Evolutionary conservation across 768 basidiomycete genomes (phyloP).

Genomic region (Crucibulum laeve): DNA sequence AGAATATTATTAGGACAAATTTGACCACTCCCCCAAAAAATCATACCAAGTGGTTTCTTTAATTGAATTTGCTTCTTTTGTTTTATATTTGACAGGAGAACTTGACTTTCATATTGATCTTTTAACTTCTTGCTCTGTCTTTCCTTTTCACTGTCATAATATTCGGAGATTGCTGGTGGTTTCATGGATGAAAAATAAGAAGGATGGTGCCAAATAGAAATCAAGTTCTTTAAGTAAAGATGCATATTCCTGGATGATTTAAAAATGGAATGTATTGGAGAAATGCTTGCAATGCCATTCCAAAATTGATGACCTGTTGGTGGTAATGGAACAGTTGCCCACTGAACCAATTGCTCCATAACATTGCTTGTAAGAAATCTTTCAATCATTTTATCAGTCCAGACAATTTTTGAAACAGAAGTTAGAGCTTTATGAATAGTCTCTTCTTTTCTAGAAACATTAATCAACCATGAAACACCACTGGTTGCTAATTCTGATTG

Average conservation of each 20-base stretch:
- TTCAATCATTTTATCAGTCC: conserved; percentile 7
- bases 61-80: too few species aligned
- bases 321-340: conserved; percentile 8
- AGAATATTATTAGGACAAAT: too few species aligned
- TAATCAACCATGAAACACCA: conserved; percentile 7
- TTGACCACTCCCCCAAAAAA: too few species aligned
- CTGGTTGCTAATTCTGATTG: conserved; percentile 6
- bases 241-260: not conserved
- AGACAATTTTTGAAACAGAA: conserved; percentile 6
- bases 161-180: conserved; percentile 9
- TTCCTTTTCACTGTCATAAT: not conserved
- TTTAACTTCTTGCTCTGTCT: not conserved
- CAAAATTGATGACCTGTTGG: conserved; percentile 9
- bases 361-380: conserved; percentile 8
- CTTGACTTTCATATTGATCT: conserved; percentile 2
- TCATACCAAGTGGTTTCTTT: too few species aligned
- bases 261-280: conserved; percentile 3
- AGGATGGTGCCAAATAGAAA: conserved; percentile 13
- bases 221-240: conserved; percentile 7
- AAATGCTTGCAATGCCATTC: conserved; percentile 2
- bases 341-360: conserved; percentile 8
- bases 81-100: too few species aligned
- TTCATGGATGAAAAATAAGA: conserved; percentile 3
- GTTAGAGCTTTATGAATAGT: conserved; percentile 8
- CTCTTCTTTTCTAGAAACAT: conserved; percentile 6